These are phyloP conservation scores for Zymoseptoria brevis DNA, from an alignment of 2,329 filamentous ascomycete genomes.

Conservation along the genomic window DNA sequence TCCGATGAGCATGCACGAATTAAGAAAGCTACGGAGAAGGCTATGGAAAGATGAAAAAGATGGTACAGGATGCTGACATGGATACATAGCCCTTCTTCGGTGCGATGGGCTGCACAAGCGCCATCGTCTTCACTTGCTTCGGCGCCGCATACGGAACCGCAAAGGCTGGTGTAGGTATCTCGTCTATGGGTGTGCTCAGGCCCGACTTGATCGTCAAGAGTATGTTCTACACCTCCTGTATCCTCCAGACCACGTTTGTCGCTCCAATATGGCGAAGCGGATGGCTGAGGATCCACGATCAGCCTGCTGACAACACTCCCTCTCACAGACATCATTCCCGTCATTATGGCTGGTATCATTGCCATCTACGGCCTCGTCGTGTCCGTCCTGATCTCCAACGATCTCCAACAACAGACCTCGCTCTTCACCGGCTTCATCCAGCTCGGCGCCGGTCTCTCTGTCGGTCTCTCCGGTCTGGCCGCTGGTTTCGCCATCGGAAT, in stretches of 20 bases:
- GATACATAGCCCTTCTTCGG: constrained; percentile 73
- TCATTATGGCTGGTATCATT: constrained; percentile 99
- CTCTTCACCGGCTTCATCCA: constrained; percentile 48
- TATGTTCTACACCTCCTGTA: constrained; percentile 45
- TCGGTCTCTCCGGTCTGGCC: constrained; percentile 36
- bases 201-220: constrained; percentile 99
- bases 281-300: background rate
- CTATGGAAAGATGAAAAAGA: background rate
- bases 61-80: constrained; percentile 9
- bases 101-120: constrained; percentile 90
- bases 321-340: constrained; percentile 82
- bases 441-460: constrained; percentile 45
- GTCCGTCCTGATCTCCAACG: constrained; percentile 48
- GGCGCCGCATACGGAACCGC: constrained; percentile 97
- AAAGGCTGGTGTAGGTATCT: constrained; percentile 98
- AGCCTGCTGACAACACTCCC: background rate
- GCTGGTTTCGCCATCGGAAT: constrained; percentile 46
- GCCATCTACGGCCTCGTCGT: constrained; percentile 69
- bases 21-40: background rate
- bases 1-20: background rate
- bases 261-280: background rate
- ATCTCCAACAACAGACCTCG: constrained; percentile 39
- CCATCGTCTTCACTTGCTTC: constrained; percentile 94
- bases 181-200: constrained; percentile 94
- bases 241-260: background rate